A percentile compares a stretch with the other conserved stretches of the same genome.
Conservation (phyloP, 2,329 filamentous ascomycete genomes). For the Paracoccidioides brasiliensis region DNA sequence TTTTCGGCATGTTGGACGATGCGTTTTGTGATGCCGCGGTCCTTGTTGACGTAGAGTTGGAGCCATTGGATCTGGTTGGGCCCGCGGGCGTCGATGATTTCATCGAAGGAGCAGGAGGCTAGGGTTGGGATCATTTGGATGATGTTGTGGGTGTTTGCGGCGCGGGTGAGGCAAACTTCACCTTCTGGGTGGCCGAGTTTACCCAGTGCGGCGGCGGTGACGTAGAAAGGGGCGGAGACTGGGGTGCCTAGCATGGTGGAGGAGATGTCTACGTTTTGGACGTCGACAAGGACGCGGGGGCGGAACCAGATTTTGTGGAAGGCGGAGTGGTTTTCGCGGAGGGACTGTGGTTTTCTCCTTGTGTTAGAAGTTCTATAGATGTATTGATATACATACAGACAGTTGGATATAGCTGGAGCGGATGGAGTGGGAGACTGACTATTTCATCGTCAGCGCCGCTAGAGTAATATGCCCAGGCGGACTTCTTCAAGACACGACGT, state of each 20-base stretch:
- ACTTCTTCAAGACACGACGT: constrained; percentile 82
- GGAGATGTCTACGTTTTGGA: constrained; percentile 70
- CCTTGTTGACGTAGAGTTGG: constrained; percentile 94
- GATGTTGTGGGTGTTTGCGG: constrained; percentile 72
- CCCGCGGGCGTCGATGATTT: constrained; percentile 74
- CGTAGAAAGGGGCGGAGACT: constrained; percentile 79
- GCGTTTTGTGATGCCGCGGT: constrained; percentile 74
- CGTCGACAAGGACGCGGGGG: constrained; percentile 75
- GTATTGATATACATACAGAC: background rate
- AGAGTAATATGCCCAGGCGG: constrained; percentile 95
- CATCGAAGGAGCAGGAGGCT: constrained; percentile 93
- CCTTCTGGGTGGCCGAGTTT: constrained; percentile 91
- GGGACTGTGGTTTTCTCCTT: constrained; percentile 44
- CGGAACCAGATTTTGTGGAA: constrained; percentile 98
- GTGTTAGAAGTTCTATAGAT: background rate
- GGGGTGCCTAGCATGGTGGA: constrained; percentile 91
- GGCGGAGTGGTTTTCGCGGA: constrained; percentile 89
- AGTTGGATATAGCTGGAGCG: too few relatives aligned
- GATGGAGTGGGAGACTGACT: constrained; percentile 37
- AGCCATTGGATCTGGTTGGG: constrained; percentile 87
- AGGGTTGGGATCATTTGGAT: constrained; percentile 98
- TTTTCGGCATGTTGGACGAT: constrained; percentile 87
- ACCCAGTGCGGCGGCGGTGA: constrained; percentile 88
- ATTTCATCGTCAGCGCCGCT: constrained; percentile 85
- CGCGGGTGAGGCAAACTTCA: constrained; percentile 78